Base-by-base conservation (phyloP, 306 rosid genomes). In the Dalbergia oliveri region DNA sequence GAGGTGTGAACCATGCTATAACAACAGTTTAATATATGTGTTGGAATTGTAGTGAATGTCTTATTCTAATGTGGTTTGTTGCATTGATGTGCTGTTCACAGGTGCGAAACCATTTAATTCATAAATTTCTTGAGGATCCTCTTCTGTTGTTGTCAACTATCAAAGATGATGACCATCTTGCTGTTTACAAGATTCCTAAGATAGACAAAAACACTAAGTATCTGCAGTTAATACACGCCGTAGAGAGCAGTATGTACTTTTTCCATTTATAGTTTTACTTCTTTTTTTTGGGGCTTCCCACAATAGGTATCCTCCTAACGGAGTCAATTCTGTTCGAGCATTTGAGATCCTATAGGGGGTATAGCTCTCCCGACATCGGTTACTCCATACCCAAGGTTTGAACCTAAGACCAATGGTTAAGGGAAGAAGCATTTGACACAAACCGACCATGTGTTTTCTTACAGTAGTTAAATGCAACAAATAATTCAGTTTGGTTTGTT, bases 121-220 rank as follows among this genome's bases (percentile, higher is more conserved):
- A 93, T 78, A 93, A 91, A 82, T 90, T 81, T 85, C 86, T 91
- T 35, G 99, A 93, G 84, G 99, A 95, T 78, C 98, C 97, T 47
- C 84, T 93, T 79, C 86, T 81, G 71, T 88, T 82, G 64, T 84
- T 94, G 86, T 91, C 98, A 69, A 83, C 93, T 16, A 83, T 93
- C 73, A 95, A 91, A 84, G 98, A 95, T 81, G 99, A 95, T 86
- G 97, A 90, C 68, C 94, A 74, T 75, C 90, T 95, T 75, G 95
- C 87, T 58, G 99, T 92, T 49, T 95, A 91, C 91, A 90, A 86
- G 88, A 85, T 89, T 87, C 89, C 86, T 18, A 95, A 91, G 89
- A 86, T 77, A 54, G 88, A 79, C 51, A 93, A 91, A 79, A 91
- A 86, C 76, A 81, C 88, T 8, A 95, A 90, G 85, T 90, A 93